A percentile compares a stretch with the other conserved stretches of the same genome.
phyloP scores from a whole-genome alignment of 2,329 filamentous ascomycete species.

The Penicillium sp. region DNA sequence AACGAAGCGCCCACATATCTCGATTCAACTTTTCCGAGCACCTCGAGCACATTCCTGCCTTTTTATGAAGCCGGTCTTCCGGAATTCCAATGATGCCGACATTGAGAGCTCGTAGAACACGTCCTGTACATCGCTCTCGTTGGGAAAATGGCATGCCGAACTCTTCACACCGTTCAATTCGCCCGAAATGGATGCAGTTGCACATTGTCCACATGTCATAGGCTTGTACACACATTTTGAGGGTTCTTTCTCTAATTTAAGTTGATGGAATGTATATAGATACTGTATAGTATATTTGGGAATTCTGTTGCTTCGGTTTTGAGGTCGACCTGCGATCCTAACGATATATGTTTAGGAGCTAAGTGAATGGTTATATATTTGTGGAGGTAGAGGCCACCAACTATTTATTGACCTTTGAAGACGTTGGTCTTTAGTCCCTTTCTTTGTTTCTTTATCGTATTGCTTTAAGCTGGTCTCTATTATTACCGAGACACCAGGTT shows the following conservation, averaged over 20 bases:
- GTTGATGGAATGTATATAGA: not conserved
- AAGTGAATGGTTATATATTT: not conserved
- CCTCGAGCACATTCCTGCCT: not conserved
- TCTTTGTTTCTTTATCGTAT: not conserved
- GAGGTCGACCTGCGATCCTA: too few relatives aligned
- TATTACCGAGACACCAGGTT: not conserved
- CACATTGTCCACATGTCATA: constrained; percentile 3
- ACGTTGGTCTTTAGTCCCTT: not conserved
- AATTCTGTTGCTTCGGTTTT: not conserved
- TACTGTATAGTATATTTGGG: not conserved
- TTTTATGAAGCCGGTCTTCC: constrained; percentile 16
- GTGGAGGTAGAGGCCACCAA: not conserved
- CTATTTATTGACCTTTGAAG: not conserved
- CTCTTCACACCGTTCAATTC: not conserved
- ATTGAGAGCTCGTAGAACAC: not conserved
- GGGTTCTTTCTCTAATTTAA: too few relatives aligned
- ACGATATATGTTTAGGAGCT: not conserved
- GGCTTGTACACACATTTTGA: constrained; percentile 1
- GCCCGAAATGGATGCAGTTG: constrained; percentile 1
- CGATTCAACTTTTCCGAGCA: constrained; percentile 3
- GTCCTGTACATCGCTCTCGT: not conserved
- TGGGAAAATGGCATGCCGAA: not conserved
- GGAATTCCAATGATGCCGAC: not conserved
- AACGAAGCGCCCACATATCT: constrained; percentile 9
- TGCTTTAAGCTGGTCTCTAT: not conserved